These are phyloP conservation scores for Sugiyamaella americana DNA, from an alignment of 805 yeast species.

Conservation along the genomic window DNA sequence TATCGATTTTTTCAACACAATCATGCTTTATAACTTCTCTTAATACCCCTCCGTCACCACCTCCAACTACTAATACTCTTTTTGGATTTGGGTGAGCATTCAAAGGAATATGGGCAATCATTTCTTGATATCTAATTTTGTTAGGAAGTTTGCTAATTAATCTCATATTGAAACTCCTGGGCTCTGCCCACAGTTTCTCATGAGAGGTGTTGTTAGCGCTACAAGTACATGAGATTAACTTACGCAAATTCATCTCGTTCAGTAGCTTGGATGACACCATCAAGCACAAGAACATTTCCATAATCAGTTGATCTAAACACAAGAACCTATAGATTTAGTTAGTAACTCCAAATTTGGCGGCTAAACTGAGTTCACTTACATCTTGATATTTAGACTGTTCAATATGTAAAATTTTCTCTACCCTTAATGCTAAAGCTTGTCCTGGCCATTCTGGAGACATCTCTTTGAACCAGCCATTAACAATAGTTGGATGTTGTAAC, in stretches of 20 bases:
- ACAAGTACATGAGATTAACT: constrained; percentile 6
- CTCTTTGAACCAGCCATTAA: constrained; percentile 95
- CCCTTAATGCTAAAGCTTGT: constrained; percentile 89
- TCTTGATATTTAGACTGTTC: constrained; percentile 90
- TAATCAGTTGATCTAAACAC: constrained; percentile 90
- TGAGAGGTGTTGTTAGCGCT: background rate
- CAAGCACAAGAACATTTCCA: constrained; percentile 92
- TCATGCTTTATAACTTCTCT: constrained; percentile 91
- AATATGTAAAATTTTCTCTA: constrained; percentile 76
- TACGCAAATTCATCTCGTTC: constrained; percentile 92
- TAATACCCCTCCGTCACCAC: constrained; percentile 98
- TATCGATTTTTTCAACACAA: constrained; percentile 56
- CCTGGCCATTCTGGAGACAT: constrained; percentile 97
- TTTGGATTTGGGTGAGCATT: constrained; percentile 93
- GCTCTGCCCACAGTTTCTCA: too few species aligned
- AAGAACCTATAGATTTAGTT: constrained; percentile 37
- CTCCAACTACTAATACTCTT: constrained; percentile 91
- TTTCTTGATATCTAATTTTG: constrained; percentile 83
- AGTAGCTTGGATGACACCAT: constrained; percentile 91
- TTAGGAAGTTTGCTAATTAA: background rate
- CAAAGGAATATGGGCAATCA: constrained; percentile 91
- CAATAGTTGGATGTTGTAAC: constrained; percentile 10
- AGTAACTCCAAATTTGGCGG: background rate
- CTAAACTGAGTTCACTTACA: constrained; percentile 28
- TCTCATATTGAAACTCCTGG: background rate